Conservation (phyloP, 176 grass and related monocot genomes). For the Bothriochloa decipiens region DNA sequence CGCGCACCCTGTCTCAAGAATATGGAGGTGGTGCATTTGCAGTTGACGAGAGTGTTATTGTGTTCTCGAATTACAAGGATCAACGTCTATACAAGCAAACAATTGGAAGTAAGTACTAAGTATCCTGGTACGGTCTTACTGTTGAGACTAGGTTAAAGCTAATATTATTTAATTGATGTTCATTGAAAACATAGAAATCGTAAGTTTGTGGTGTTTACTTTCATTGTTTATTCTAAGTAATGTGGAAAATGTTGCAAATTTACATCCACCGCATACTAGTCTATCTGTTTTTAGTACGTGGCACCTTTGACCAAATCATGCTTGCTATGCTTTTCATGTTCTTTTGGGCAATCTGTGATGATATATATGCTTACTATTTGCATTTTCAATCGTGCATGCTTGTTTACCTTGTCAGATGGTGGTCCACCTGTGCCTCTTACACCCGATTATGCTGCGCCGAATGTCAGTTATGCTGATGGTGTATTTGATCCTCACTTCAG, state of each 20-base stretch:
- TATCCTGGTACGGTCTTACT: background rate
- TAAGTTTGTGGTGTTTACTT: background rate
- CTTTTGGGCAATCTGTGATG: background rate
- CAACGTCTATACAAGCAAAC: conserved; percentile 81
- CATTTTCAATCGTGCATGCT: conserved; percentile 15
- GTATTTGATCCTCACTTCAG: conserved; percentile 84
- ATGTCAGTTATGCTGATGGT: conserved; percentile 87
- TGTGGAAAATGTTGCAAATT: background rate
- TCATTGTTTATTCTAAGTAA: background rate
- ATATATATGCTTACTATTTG: background rate
- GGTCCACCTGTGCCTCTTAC: conserved; percentile 64
- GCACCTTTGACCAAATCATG: background rate
- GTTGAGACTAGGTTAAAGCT: background rate
- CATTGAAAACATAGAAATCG: background rate
- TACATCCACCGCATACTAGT: background rate
- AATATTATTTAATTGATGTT: background rate
- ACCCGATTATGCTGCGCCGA: conserved; percentile 76
- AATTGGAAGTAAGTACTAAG: conserved; percentile 67
- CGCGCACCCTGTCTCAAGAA: conserved; percentile 86
- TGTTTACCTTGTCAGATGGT: conserved; percentile 54
- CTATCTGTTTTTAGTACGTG: background rate
- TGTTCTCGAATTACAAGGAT: conserved; percentile 96
- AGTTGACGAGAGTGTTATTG: conserved; percentile 59
- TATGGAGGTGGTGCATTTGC: conserved; percentile 87
- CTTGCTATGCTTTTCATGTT: background rate